Conservation (phyloP, 2,329 filamentous ascomycete genomes). For the Colletotrichum ledebouriae region DNA sequence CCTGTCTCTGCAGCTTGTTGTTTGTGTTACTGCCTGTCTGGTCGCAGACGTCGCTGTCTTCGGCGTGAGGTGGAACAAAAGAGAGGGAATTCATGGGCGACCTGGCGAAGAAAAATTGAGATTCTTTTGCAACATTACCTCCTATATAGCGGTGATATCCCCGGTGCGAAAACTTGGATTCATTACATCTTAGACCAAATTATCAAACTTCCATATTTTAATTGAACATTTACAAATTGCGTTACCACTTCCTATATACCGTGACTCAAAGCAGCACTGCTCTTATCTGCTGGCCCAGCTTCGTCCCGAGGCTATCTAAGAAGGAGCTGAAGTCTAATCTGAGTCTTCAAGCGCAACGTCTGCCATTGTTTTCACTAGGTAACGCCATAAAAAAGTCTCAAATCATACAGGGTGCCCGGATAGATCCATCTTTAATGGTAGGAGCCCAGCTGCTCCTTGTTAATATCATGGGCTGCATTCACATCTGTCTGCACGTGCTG, state of each 20-base stretch:
- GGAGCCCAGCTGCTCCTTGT: neutral
- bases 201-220: too few relatives aligned
- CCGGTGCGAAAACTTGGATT: neutral
- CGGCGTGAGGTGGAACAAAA: neutral
- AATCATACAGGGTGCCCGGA: too few relatives aligned
- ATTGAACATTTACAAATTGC: too few relatives aligned
- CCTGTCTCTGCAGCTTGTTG: conserved; percentile 52
- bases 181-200: neutral
- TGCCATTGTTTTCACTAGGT: too few relatives aligned
- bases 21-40: conserved; percentile 61
- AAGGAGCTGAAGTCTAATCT: too few relatives aligned
- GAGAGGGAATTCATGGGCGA: neutral
- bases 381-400: too few relatives aligned
- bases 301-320: too few relatives aligned
- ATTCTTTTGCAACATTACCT: neutral
- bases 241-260: too few relatives aligned
- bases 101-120: neutral
- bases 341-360: too few relatives aligned
- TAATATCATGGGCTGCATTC: neutral
- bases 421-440: too few relatives aligned
- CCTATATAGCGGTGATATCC: conserved; percentile 17
- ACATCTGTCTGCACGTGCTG: neutral
- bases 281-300: too few relatives aligned
- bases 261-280: too few relatives aligned
- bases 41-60: conserved; percentile 49